Base-by-base conservation (phyloP, 805 yeast species). In the Starmerella sirachaensis region DNA sequence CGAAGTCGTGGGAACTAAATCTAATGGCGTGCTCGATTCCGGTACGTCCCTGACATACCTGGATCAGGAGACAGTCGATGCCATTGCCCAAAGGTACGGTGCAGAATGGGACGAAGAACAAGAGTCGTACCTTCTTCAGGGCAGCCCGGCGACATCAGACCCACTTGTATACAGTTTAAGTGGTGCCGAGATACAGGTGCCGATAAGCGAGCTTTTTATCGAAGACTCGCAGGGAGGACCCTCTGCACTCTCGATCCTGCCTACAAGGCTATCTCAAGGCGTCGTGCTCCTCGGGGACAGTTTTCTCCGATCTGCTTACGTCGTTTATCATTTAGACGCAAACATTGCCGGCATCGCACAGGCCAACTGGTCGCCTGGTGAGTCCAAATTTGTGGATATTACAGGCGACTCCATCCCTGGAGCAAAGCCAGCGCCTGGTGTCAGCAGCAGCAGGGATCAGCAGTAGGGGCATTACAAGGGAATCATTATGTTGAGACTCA, bases 271-370 rank as follows among this genome's bases (percentile, higher is more conserved):
- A 18, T 30, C 38, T 44, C 19, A 54, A 60, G 38, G 38, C 31
- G 28, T 35, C 29, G 59, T 29, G 17, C 29, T 46, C 25, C 59
- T 77, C 29, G 88, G 86, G 17, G 83, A 75, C 52, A 64, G 68
- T 36, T 68, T 78, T 52, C 60, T 79, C 41, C 64, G 79, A 40
- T 65, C 69, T 27, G 77, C 76, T 5, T 79, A 78, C 52, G 66
- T 72, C 17, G 82, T 77, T 12, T 74, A 69, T 55, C 79, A 79
- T 52, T 58, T 77, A 38, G 82, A 76, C 23, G 66, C 65, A 46
- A 56, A 57, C 32, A 60, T 68, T 48, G 60, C 76, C 22, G 74
- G 78, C 1, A 48, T 79, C 39, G 83, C 77, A 4, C 74, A 64
- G 49, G 69, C 68, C 19, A 46, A 46, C 29, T 55, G 43, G 45